phyloP scores from a whole-genome alignment of 176 grass and related monocot genomes.

The Oryza brachyantha region DNA sequence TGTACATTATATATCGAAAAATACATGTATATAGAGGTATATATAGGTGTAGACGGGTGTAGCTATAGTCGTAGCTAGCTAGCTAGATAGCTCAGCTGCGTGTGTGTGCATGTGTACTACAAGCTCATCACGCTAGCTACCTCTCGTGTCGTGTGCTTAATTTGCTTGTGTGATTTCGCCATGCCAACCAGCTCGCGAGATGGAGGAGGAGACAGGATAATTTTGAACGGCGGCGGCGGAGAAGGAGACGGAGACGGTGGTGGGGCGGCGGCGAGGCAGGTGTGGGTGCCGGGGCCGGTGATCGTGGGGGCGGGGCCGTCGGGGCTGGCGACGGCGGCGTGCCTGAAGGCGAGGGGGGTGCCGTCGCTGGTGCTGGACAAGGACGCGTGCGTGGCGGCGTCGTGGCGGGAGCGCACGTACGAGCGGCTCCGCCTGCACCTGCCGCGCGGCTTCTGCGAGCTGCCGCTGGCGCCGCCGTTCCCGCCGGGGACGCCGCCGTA shows the following conservation, averaged over 20 bases:
- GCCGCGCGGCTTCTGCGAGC: conserved; percentile 68
- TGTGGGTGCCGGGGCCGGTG: conserved; percentile 81
- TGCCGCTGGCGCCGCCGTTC: conserved; percentile 58
- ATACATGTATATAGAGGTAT: neutral
- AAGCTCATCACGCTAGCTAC: neutral
- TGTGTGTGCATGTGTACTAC: neutral
- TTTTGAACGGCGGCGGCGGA: neutral
- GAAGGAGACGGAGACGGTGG: neutral
- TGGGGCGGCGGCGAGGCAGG: conserved; percentile 12
- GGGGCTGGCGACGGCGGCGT: conserved; percentile 71
- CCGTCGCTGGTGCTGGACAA: conserved; percentile 78
- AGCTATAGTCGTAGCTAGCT: neutral
- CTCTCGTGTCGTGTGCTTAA: no score
- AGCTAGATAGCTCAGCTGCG: no score
- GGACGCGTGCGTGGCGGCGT: conserved; percentile 64
- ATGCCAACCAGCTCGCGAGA: conserved; percentile 40
- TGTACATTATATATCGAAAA: neutral
- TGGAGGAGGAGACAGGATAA: neutral
- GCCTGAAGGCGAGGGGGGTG: conserved; percentile 61
- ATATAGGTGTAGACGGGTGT: neutral
- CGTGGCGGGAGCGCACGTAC: conserved; percentile 76
- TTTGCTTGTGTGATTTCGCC: neutral
- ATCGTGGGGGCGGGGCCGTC: conserved; percentile 86
- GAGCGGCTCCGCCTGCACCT: conserved; percentile 82
- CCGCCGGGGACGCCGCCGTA: conserved; percentile 61